Percentiles rank a stretch among this genome's conserved stretches.
Conservation (phyloP, 192 early-diverging fungal species). For the Rhizoclosmatium globosum region DNA sequence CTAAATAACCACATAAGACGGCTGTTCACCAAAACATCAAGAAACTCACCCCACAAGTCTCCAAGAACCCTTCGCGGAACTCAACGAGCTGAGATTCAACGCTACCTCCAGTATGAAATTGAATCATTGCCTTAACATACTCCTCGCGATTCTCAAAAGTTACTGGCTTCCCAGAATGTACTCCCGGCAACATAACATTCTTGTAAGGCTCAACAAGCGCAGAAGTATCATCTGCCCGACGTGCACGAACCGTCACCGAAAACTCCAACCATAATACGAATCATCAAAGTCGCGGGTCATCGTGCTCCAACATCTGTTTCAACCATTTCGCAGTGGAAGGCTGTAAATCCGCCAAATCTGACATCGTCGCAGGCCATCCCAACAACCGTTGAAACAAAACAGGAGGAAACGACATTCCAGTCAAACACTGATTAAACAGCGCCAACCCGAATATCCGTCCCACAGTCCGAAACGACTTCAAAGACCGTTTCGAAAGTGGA, state of each 20-base stretch:
- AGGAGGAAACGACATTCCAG: conserved; percentile 8
- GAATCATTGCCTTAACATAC: conserved; percentile 25
- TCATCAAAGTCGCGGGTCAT: conserved; percentile 28
- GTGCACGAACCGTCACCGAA: conserved; percentile 16
- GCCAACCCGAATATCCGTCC: conserved; percentile 29
- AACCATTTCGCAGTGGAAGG: conserved; percentile 23
- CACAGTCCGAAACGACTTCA: conserved; percentile 3
- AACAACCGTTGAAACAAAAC: conserved; percentile 25
- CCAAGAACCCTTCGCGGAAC: conserved; percentile 29
- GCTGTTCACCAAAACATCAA: not conserved
- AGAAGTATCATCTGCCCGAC: not conserved
- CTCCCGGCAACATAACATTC: conserved; percentile 17
- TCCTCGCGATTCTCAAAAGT: conserved; percentile 24
- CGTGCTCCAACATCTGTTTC: conserved; percentile 24
- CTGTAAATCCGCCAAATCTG: conserved; percentile 18
- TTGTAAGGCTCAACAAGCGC: conserved; percentile 29
- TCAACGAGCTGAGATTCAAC: conserved; percentile 12
- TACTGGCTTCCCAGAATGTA: conserved; percentile 1
- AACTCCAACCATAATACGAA: conserved; percentile 32
- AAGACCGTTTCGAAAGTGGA: not conserved
- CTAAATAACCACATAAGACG: not conserved
- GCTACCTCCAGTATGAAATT: conserved; percentile 23
- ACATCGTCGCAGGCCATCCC: conserved; percentile 24
- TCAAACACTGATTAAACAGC: conserved; percentile 23
- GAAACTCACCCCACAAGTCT: conserved; percentile 5